These are phyloP conservation scores for Agarophyton chilense DNA, from an alignment of 23 red algal genomes.

Conservation along the genomic window DNA sequence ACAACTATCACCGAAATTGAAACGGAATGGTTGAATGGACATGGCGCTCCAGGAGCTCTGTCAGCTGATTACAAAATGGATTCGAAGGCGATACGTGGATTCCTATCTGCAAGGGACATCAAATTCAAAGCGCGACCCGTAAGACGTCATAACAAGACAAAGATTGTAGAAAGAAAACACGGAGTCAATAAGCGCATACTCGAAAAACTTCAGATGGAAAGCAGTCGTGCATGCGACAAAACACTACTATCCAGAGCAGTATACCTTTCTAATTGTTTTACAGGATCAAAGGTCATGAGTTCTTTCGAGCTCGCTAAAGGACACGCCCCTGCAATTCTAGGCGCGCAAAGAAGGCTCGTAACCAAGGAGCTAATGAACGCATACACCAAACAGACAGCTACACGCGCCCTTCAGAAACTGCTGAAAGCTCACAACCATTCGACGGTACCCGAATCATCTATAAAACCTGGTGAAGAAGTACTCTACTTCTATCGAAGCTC, in stretches of 20 bases:
- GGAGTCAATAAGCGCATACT: background rate
- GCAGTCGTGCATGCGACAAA: background rate
- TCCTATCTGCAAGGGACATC: background rate
- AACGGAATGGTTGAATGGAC: background rate
- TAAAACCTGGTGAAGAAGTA: background rate
- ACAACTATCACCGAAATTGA: background rate
- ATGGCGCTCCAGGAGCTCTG: background rate
- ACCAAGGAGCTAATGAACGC: background rate
- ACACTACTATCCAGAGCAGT: background rate
- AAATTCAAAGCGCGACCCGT: slow-evolving; percentile 16
- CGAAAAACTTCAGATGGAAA: slow-evolving; percentile 9
- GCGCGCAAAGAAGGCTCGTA: background rate
- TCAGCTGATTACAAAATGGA: slow-evolving; percentile 28
- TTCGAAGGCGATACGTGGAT: background rate
- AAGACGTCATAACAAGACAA: slow-evolving; percentile 38
- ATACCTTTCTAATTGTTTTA: slow-evolving; percentile 29
- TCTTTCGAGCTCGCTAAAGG: slow-evolving; percentile 17
- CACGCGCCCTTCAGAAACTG: background rate
- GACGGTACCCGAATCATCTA: background rate
- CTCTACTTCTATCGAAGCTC: background rate
- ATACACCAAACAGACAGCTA: slow-evolving; percentile 20
- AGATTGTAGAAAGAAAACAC: slow-evolving; percentile 35
- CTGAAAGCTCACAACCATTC: background rate
- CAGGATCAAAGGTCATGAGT: slow-evolving; percentile 31
- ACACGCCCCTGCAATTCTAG: background rate